Base-by-base conservation (phyloP, 2,329 filamentous ascomycete species). In the Penicillium sp. region DNA sequence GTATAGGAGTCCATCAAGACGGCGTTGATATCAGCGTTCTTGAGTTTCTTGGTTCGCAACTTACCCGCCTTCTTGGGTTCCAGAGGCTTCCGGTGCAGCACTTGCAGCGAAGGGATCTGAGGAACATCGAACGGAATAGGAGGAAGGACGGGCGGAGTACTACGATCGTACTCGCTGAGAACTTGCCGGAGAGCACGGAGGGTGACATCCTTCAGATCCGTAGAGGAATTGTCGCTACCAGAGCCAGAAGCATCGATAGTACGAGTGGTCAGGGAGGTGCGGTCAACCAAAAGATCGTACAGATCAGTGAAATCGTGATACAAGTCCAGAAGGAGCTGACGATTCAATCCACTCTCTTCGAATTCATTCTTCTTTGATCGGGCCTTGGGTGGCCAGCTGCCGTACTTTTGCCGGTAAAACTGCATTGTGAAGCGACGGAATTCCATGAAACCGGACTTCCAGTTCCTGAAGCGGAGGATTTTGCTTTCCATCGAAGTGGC, bases 111-210 rank as follows among this genome's bases (percentile, higher is more conserved):
- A 0, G 93, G 93, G 25, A 96, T 76, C 62, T 88, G 84, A 3
- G 95, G 93, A 4, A 91, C 81, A 70, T 98, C 93, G 69, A 93
- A 98, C 0, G 95, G 93, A 54, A 98, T 87, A 0, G 93, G 92
- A 0, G 95, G 95, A 58, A 93, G 85, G 0, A 98, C 92, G 0
- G 95, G 95, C 1, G 93, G 92, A 14, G 88, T 91, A 9, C 90
- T 93, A 58, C 89, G 86, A 71, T 99, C 95, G 69, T 92, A 97
- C 75, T 98, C 93, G 64, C 85, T 88, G 62, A 97, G 81, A 13
- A 97, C 84, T 61, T 87, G 88, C 53, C 93, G 87, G 46, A 98
- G 79, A 2, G 90, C 91, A 39, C 87, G 83, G 26, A 86, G 80
- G 11, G 85, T 82, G 25, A 88, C 83, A 59, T 89, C 85, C 23